Evolutionary conservation across 371 early-diverging fungal species (phyloP).

Genomic region (Umbelopsis sp.): DNA sequence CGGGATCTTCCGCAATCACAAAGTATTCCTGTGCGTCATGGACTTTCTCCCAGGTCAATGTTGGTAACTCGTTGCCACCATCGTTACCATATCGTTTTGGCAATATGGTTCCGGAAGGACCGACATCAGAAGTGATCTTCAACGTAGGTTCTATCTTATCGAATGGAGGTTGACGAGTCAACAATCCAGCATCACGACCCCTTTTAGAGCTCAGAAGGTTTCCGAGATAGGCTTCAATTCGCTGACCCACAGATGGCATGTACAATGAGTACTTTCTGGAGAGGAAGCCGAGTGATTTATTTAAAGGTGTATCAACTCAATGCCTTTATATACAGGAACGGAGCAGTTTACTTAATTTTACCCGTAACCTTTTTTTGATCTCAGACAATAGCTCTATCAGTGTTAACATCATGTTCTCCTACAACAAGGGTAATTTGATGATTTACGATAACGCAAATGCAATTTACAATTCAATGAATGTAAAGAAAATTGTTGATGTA

Average conservation of each 20-base stretch:
- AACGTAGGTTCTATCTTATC: slow-evolving; percentile 17
- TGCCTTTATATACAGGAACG: no score
- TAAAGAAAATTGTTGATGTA: no score
- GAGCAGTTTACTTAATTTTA: no score
- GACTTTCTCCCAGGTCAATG: neutral
- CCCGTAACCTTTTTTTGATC: no score
- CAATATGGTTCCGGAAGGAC: neutral
- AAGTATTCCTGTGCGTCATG: neutral
- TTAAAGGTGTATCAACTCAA: neutral
- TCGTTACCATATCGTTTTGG: neutral
- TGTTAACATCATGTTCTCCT: no score
- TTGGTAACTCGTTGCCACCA: neutral
- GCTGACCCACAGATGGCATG: neutral
- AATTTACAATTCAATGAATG: no score
- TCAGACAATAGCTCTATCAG: no score
- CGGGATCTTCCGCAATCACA: neutral
- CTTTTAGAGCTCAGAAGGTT: neutral
- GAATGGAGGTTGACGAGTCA: neutral
- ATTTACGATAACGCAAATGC: no score
- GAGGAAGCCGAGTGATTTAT: neutral
- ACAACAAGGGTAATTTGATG: no score
- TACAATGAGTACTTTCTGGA: neutral
- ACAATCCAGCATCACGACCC: neutral
- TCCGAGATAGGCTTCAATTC: slow-evolving; percentile 5
- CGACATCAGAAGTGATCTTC: neutral